Base-by-base conservation (phyloP, 306 rosid species). In the Vigna hirtella region DNA sequence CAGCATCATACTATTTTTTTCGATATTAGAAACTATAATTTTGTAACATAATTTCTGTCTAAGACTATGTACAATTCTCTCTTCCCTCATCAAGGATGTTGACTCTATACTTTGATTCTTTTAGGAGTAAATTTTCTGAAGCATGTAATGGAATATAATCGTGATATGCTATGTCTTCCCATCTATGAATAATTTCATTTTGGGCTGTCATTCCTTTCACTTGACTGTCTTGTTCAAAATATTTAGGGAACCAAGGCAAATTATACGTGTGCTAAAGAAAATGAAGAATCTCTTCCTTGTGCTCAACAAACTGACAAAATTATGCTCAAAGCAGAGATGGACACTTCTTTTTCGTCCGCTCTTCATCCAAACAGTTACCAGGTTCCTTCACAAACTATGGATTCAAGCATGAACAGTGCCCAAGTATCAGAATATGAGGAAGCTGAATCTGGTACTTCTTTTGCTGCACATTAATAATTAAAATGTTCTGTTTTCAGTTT, bases 381-480 rank as follows among this genome's bases (percentile, higher is more conserved):
- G 76, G 80, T 86, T 83, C 87, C 52, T 79, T 81, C 96, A 66
- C 90, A 84, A 83, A 83, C 81, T 66, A 84, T 77, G 11, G 97
- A 90, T 22, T 81, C 89, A 74, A 87, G 93, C 89, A 85, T 88
- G 55, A 90, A 75, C 67, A 90, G 87, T 83, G 79, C 84, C 64
- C 92, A 86, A 76, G 82, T 88, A 72, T 84, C 98, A 67, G 95
- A 89, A 66, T 88, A 71, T 20, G 98, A 90, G 87, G 97, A 91
- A 77, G 88, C 88, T 48, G 96, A 91, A 85, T 91, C 98, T 59
- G 98, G 97, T 90, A 65, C 50, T 61, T 62, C 20, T 80, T 14
- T 40, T 73, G 71, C 47, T 47, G 59, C 10, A 42, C 71, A 56
- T 66, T 36, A 51, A 34, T 36, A 2, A 40, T 77, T 38, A 24